Conservation (phyloP, 305 asterid species). For the Fraxinus sp. region DNA sequence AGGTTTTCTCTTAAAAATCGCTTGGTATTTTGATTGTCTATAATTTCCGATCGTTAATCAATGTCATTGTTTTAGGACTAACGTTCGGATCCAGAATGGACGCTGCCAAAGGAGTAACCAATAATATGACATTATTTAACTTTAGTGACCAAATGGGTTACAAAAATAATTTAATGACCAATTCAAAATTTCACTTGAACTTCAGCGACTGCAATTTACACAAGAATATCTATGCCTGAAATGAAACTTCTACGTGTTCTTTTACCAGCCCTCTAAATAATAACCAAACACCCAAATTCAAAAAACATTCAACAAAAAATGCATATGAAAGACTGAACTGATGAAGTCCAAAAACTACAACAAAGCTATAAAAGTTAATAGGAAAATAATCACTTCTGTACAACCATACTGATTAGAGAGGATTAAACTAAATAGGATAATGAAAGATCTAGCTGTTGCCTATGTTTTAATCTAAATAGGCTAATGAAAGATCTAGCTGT, state of each 20-base stretch:
- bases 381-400: not conserved
- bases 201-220: not conserved
- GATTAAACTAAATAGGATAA: not conserved
- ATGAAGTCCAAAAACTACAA: not conserved
- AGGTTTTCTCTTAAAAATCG: not conserved
- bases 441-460: too few relatives aligned
- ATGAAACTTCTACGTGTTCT: not conserved
- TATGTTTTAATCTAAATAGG: too few relatives aligned
- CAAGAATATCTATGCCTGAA: not conserved
- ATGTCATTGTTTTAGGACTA: not conserved
- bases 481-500: not conserved
- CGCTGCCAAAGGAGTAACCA: not conserved
- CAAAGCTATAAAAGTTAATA: not conserved
- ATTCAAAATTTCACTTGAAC: not conserved
- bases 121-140: not conserved
- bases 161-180: not conserved
- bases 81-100: not conserved
- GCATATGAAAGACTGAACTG: not conserved
- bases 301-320: not conserved
- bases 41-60: not conserved
- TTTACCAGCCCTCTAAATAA: not conserved
- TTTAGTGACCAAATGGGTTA: not conserved
- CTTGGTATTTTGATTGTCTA: not conserved
- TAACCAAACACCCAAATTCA: not conserved
- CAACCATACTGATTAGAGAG: not conserved